Evolutionary conservation across 2,329 filamentous ascomycete genomes (phyloP).

Genomic region (Ophiostoma perfectum): DNA sequence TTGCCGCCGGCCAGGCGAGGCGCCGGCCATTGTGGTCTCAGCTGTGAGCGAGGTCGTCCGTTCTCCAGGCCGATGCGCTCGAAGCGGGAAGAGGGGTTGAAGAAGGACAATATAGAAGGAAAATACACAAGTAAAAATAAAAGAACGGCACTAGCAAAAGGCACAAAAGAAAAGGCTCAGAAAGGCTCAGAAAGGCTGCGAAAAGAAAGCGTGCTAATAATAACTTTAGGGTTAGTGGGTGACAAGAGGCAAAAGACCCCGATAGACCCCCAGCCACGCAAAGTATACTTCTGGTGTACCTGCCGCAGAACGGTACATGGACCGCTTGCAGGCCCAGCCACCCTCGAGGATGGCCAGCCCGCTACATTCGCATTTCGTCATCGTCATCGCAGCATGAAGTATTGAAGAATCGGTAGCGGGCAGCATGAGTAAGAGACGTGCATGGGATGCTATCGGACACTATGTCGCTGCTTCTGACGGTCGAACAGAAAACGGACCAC

Average conservation of each 20-base stretch:
- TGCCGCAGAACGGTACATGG: neutral
- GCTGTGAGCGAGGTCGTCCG: neutral
- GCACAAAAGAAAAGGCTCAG: neutral
- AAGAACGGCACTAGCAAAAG: neutral
- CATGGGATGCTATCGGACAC: neutral
- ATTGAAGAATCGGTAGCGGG: neutral
- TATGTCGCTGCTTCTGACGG: no score
- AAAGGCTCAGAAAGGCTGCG: neutral
- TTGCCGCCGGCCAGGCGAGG: constrained; percentile 4
- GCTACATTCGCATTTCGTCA: neutral
- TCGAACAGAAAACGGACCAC: neutral
- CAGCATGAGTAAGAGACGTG: neutral
- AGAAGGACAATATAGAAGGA: neutral
- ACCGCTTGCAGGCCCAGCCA: neutral
- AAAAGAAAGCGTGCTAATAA: neutral
- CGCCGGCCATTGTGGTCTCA: constrained; percentile 3
- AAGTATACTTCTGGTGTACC: neutral
- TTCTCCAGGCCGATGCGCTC: neutral
- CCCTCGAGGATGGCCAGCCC: constrained; percentile 6
- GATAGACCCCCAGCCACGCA: neutral
- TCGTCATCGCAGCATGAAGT: neutral
- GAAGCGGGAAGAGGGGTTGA: neutral
- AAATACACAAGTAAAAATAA: neutral
- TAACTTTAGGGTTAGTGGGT: neutral
- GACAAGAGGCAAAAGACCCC: neutral